Conservation (phyloP, 2,329 filamentous ascomycete species). For the Exophiala calicioides region DNA sequence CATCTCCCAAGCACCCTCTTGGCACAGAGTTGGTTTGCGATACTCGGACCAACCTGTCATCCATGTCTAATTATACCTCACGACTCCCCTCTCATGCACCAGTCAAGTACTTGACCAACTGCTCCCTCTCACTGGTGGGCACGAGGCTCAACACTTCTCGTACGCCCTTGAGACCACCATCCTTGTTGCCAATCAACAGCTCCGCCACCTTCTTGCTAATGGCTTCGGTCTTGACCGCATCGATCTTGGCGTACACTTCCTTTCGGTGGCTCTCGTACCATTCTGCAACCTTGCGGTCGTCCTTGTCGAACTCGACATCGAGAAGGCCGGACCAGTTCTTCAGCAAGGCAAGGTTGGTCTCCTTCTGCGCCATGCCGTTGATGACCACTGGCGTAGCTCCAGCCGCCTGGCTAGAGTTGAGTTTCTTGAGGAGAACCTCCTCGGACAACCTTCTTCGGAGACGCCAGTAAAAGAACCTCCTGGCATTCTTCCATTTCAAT, state of each 20-base stretch:
- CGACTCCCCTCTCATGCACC: constrained; percentile 19
- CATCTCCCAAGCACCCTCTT: constrained; percentile 2
- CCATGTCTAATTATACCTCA: constrained; percentile 8
- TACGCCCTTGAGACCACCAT: constrained; percentile 78
- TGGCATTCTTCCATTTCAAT: constrained; percentile 82
- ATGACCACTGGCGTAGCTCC: constrained; percentile 36
- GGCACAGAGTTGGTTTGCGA: too few species aligned
- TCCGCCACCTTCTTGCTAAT: constrained; percentile 70
- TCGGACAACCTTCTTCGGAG: constrained; percentile 94
- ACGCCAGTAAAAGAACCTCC: constrained; percentile 99
- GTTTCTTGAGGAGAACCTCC: constrained; percentile 93
- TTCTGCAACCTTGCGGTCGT: constrained; percentile 79
- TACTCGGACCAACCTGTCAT: too few species aligned
- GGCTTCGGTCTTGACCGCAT: constrained; percentile 75
- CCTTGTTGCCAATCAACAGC: constrained; percentile 65
- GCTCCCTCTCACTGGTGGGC: constrained; percentile 84
- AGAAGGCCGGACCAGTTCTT: constrained; percentile 77
- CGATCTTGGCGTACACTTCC: constrained; percentile 78
- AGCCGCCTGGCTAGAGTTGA: constrained; percentile 54
- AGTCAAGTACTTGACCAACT: constrained; percentile 63
- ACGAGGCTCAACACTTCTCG: constrained; percentile 82
- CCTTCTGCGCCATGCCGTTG: constrained; percentile 55
- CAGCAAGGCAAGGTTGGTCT: constrained; percentile 71
- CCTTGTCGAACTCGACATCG: constrained; percentile 68
- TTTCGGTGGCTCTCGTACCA: constrained; percentile 98